These are phyloP conservation scores for Sclerotinia minor DNA, from an alignment of 2,329 filamentous ascomycete genomes.

Conservation along the genomic window DNA sequence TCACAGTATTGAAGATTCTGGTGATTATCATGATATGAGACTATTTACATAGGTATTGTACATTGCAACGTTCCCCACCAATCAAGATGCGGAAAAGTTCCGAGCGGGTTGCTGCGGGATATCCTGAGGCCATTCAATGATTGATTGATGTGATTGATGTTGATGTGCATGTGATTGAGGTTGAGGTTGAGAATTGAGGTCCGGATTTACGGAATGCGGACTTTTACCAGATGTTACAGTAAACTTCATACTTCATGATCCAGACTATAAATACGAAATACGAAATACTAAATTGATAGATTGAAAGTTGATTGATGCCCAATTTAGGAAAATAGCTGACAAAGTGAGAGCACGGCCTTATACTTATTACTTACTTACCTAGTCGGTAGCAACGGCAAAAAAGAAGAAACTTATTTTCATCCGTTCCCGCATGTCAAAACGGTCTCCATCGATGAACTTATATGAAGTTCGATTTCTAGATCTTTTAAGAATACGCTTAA, in stretches of 20 bases:
- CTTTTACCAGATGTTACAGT: neutral
- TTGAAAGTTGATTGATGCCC: neutral
- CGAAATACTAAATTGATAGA: neutral
- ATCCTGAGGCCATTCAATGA: conserved; percentile 10
- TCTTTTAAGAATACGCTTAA: neutral
- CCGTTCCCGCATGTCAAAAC: neutral
- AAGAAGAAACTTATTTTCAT: neutral
- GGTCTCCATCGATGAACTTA: conserved; percentile 2
- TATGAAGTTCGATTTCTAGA: conserved; percentile 10
- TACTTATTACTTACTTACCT: neutral
- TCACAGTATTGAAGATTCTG: neutral
- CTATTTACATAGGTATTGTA: conserved; percentile 4
- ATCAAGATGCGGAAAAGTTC: neutral
- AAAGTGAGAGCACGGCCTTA: neutral
- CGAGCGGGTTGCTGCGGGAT: conserved; percentile 8
- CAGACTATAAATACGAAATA: neutral
- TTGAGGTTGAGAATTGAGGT: neutral
- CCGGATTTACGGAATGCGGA: neutral
- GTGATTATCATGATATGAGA: neutral
- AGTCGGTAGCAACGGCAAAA: neutral
- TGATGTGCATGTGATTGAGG: neutral
- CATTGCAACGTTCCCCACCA: neutral
- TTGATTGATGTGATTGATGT: too few relatives aligned
- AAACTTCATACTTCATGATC: too few relatives aligned
- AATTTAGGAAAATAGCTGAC: neutral